These are phyloP conservation scores for Ustilago loliicola DNA, from an alignment of 1,284 basidiomycete genomes.

Conservation along the genomic window DNA sequence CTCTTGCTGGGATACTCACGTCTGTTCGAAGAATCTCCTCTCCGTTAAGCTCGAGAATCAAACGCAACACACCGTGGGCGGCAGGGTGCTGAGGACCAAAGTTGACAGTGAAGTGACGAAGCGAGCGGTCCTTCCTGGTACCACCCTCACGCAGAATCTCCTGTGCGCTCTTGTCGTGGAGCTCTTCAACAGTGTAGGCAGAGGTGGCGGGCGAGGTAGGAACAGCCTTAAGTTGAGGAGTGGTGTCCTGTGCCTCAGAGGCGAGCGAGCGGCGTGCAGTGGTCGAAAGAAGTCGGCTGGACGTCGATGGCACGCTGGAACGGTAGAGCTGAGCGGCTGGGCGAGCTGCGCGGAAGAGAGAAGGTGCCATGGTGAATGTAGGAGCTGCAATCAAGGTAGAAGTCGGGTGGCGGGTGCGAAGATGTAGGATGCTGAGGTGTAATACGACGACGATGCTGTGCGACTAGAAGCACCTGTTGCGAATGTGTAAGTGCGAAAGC, in stretches of 20 bases:
- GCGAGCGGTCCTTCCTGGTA: conserved; percentile 80
- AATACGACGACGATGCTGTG: background rate
- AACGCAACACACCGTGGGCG: conserved; percentile 95
- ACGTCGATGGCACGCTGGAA: conserved; percentile 36
- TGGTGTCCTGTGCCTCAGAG: conserved; percentile 52
- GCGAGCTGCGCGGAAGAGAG: conserved; percentile 49
- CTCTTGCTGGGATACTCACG: conserved; percentile 34
- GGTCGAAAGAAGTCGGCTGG: conserved; percentile 40
- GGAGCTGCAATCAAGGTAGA: background rate
- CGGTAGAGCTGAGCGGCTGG: conserved; percentile 46
- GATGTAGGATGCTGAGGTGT: conserved; percentile 5
- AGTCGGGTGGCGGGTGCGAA: conserved; percentile 22
- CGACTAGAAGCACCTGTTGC: background rate
- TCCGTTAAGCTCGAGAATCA: conserved; percentile 97
- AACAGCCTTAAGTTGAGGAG: conserved; percentile 39
- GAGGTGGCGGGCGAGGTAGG: conserved; percentile 49
- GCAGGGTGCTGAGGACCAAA: conserved; percentile 89
- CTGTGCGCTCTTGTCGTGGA: conserved; percentile 81
- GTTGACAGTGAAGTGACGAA: conserved; percentile 74
- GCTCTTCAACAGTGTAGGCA: conserved; percentile 66
- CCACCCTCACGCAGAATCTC: conserved; percentile 84
- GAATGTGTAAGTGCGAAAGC: background rate
- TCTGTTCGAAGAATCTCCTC: conserved; percentile 75
- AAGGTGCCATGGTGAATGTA: conserved; percentile 39
- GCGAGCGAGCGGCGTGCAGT: conserved; percentile 52